Evolutionary conservation across 2,329 filamentous ascomycete species (phyloP), one percentile per base, ranked within the genome.

Genomic region (Fusarium sulawesiense): DNA sequence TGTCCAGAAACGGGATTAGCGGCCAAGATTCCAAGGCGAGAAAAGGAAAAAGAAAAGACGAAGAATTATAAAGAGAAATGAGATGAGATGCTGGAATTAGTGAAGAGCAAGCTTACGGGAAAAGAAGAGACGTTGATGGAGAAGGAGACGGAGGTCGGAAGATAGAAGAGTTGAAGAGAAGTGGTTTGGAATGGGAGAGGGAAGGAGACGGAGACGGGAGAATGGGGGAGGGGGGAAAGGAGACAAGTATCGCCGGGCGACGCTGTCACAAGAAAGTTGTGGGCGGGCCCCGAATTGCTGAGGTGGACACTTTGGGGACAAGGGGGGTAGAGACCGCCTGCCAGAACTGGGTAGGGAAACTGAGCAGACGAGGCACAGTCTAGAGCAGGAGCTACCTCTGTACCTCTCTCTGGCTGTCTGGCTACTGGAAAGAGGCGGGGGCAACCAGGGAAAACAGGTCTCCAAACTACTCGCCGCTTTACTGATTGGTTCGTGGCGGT

Each of bases 401-500:
- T 45, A 25, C n/a, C 23, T 56, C 30, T 55, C 29, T 29, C 29
- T 29, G 29, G 29, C 29, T 29, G 29, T 29, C 55, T 50, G 45
- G 30, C 30, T 47, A 56, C 54, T 56, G 44, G 44, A 62, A 56
- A 57, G 60, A 53, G 68, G 71, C 57, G 68, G 70, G 68, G 64
- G 66, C 74, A 71, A 72, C 60, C 48, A 72, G 29, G 34, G 55
- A 64, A 60, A 65, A 47, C 61, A 66, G 55, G 63, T 60, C 63
- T 29, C 34, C 29, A 68, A 70, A 62, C 66, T 58, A 70, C 71
- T 75, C 67, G 77, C 76, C 73, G 77, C 77, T 78, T 76, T 71
- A 76, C 60, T 78, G 77, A 79, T 80, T 80, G 78, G 78, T 64
- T 79, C 66, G 74, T 73, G 75, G 65, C 68, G 75, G 75, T 76